These are phyloP conservation scores for Ceratobasidium sp. DNA, from an alignment of 1,284 basidiomycete genomes.

Conservation along the genomic window DNA sequence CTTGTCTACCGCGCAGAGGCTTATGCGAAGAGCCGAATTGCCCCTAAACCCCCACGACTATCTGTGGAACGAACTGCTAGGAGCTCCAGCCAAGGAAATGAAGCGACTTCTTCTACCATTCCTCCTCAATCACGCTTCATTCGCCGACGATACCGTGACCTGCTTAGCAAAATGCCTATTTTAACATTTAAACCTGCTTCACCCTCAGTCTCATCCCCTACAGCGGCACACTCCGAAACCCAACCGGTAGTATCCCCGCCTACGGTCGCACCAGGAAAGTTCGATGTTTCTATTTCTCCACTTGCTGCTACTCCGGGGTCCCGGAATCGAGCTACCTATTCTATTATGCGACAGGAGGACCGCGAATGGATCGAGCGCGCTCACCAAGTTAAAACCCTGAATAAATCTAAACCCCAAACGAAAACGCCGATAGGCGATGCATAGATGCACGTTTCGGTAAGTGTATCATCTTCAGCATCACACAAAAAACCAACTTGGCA, in stretches of 20 bases:
- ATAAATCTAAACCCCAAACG: not conserved
- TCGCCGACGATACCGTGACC: constrained; percentile 66
- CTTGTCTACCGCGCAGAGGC: constrained; percentile 38
- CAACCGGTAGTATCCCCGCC: not conserved
- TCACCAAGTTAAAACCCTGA: not conserved
- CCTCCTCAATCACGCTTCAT: constrained; percentile 63
- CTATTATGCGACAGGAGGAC: constrained; percentile 27
- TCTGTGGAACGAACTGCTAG: not conserved
- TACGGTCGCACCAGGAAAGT: constrained; percentile 8
- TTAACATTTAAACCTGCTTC: constrained; percentile 51
- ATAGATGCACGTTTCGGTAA: too few relatives aligned
- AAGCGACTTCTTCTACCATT: constrained; percentile 38
- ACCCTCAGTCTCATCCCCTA: not conserved
- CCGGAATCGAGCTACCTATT: constrained; percentile 12
- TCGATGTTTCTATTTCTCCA: constrained; percentile 7
- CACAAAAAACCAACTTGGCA: too few relatives aligned
- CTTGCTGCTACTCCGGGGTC: constrained; percentile 13
- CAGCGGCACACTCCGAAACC: not conserved
- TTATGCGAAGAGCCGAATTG: constrained; percentile 43
- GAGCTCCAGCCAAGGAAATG: not conserved
- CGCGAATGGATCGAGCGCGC: constrained; percentile 19
- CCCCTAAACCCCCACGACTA: constrained; percentile 10
- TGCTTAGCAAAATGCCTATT: constrained; percentile 64
- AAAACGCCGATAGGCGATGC: not conserved
- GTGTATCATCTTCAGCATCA: too few relatives aligned